Percentiles rank a stretch among this genome's conserved stretches.
Conservation (phyloP, 192 early-diverging fungal species). For the Podila horticola region DNA sequence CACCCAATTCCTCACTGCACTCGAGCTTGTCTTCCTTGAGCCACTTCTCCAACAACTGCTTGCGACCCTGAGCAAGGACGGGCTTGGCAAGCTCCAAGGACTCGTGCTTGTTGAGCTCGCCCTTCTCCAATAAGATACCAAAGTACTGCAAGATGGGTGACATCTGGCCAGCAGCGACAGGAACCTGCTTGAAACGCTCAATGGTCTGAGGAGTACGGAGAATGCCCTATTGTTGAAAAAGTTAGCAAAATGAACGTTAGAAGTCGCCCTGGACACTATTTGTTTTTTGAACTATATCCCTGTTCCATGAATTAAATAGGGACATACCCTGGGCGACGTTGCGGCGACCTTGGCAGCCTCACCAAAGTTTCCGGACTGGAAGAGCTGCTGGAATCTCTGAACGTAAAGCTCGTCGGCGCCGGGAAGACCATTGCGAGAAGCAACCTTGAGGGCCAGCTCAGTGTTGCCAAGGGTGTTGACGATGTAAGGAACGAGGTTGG, state of each 20-base stretch:
- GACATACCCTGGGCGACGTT: slow-evolving; percentile 81
- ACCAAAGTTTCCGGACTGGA: slow-evolving; percentile 77
- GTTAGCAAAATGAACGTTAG: neutral
- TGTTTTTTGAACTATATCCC: too few relatives aligned
- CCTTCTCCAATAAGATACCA: slow-evolving; percentile 94
- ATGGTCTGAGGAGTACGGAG: slow-evolving; percentile 95
- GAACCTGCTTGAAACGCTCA: slow-evolving; percentile 91
- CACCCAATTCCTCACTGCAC: slow-evolving; percentile 98
- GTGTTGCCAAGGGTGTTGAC: slow-evolving; percentile 83
- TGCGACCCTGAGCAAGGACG: slow-evolving; percentile 89
- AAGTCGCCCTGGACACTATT: neutral
- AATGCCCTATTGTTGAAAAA: slow-evolving; percentile 70
- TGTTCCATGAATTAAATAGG: neutral
- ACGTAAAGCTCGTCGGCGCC: slow-evolving; percentile 94
- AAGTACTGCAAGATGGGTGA: slow-evolving; percentile 98
- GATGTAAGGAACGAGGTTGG: slow-evolving; percentile 92
- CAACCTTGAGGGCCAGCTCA: slow-evolving; percentile 91
- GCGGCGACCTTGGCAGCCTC: slow-evolving; percentile 97
- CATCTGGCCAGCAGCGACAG: slow-evolving; percentile 79
- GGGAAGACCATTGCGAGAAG: slow-evolving; percentile 88
- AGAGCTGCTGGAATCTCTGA: slow-evolving; percentile 90
- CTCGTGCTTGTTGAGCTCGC: slow-evolving; percentile 94
- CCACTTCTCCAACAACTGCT: slow-evolving; percentile 97
- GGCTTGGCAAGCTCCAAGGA: slow-evolving; percentile 93
- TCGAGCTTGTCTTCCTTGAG: slow-evolving; percentile 98